Evolutionary conservation across 2,329 filamentous ascomycete genomes (phyloP), one percentile per base, ranked within the genome.

Genomic region (Rhynchosporium agropyri): DNA sequence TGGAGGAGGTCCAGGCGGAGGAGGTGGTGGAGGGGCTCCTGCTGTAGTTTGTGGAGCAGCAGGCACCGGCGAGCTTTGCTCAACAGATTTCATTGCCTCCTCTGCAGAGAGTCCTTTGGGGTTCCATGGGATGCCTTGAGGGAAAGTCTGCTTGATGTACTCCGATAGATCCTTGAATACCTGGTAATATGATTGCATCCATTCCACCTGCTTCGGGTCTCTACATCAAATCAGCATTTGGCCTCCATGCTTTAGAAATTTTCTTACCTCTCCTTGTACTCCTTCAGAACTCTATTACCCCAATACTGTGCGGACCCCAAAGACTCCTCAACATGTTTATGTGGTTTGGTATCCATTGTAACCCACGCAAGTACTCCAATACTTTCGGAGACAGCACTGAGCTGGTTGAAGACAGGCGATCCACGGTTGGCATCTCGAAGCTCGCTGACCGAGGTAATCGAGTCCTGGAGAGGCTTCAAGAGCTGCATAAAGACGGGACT

Each of bases 321-420:
- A 63, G 89, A 89, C 70, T 97, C 93, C 53, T 88, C 88, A 53
- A 98, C 89, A 72, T 93, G 91, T 73, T 95, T 93, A 67, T 85
- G 88, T 2, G 95, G 95, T 74, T 92, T 92, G 67, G 80, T 83
- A 58, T 96, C 90, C 55, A 95, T 85, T 0, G 89, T 90, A 63
- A 98, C 90, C 95, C 95, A 99, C 40, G 90, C 91, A 63, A 99
- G 80, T 45, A 92, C 88, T 73, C 91, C 89, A 69, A 97, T 93
- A 68, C 93, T 93, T 74, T 98, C 94, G 0, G 92, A 88, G 36
- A 98, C 91, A 69, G 93, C 89, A 73, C 89, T 91, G 55, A 99
- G 80, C 69, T 97, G 91, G 70, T 90, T 89, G 74, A 91, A 92
- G 69, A 90, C 80, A 1, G 88, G 83, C 1, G 89, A 89, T 8